Conservation (phyloP, 108 stramenopile species). For the Nitzschia inconspicua region DNA sequence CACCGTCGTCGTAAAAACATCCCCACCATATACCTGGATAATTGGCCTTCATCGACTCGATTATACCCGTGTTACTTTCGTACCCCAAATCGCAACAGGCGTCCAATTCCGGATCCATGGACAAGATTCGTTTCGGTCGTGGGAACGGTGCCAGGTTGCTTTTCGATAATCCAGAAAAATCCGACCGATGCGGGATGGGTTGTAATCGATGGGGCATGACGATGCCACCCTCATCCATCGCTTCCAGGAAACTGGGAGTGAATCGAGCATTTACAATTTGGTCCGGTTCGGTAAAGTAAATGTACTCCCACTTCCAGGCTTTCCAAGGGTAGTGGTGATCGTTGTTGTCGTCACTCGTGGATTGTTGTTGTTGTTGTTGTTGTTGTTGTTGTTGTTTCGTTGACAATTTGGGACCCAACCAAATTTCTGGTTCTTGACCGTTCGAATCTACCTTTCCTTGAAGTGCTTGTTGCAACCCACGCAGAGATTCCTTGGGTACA, state of each 20-base stretch:
- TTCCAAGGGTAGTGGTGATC: no score
- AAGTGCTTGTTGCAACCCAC: conserved; percentile 32
- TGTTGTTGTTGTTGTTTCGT: no score
- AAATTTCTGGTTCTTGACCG: no score
- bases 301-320: conserved; percentile 30
- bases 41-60: neutral
- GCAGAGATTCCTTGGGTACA: conserved; percentile 26
- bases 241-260: conserved; percentile 6
- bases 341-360: no score
- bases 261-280: conserved; percentile 26
- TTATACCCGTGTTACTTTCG: no score
- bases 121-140: neutral
- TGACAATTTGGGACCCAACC: no score
- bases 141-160: neutral
- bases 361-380: no score
- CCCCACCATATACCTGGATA: neutral
- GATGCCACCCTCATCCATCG: conserved; percentile 24
- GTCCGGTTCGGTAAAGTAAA: conserved; percentile 49
- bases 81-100: neutral
- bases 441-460: neutral
- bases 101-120: neutral
- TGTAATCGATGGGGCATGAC: conserved; percentile 46
- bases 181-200: conserved; percentile 35
- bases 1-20: neutral
- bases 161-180: neutral